phyloP scores from a whole-genome alignment of 345 rosid genomes.

The Salix suchowensis region DNA sequence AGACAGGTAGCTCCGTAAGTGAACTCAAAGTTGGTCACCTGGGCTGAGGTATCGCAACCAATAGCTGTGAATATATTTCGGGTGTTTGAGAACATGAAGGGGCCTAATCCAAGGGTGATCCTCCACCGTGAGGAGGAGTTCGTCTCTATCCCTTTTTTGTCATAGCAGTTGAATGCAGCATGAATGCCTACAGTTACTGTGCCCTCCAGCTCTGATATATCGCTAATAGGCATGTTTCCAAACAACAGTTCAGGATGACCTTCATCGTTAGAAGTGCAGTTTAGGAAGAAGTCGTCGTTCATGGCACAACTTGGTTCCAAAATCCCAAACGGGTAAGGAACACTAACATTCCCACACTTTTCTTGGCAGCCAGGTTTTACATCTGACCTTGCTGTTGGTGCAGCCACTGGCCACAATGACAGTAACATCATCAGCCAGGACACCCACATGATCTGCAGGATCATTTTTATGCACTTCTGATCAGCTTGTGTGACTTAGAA shows the following conservation, averaged over 20 bases:
- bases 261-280: too few species aligned
- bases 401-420: not conserved
- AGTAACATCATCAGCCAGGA: not conserved
- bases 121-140: fast-evolving
- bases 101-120: not conserved
- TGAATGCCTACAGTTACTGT: too few species aligned
- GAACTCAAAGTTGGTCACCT: not conserved
- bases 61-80: conserved; percentile 24
- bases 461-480: not conserved
- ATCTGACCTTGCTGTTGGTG: not conserved
- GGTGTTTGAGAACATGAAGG: conserved; percentile 9
- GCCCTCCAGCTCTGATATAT: too few species aligned
- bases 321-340: conserved; percentile 30
- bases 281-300: not conserved
- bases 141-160: too few species aligned
- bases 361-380: not conserved
- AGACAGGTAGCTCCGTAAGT: conserved; percentile 12
- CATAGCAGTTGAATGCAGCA: too few species aligned
- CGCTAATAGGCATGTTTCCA: too few species aligned
- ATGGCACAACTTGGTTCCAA: conserved; percentile 4
- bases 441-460: not conserved
- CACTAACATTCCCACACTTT: conserved; percentile 19
- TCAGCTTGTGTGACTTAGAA: not conserved
- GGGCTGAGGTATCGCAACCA: conserved; percentile 17
- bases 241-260: too few species aligned